Percentiles rank a stretch among this genome's conserved stretches.
phyloP scores from a whole-genome alignment of 176 grass and related monocot species.

The Raddia distichophylla region DNA sequence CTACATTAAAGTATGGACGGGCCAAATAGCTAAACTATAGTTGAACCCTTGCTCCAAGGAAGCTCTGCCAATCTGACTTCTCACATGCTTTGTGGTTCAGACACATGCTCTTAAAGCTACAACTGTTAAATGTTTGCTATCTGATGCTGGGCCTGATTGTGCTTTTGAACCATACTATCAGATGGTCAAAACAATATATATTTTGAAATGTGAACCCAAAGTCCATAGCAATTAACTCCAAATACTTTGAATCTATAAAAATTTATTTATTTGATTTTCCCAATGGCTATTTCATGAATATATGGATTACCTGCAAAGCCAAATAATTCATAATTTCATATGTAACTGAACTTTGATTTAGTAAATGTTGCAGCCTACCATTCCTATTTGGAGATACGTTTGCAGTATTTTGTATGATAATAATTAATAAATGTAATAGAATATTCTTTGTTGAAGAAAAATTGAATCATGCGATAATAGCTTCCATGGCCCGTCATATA shows the following conservation, averaged over 20 bases:
- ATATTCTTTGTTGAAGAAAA: not conserved
- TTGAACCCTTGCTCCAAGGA: too few relatives aligned
- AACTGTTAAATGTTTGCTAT: not conserved
- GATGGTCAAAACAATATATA: not conserved
- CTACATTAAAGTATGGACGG: too few relatives aligned
- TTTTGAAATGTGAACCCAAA: not conserved
- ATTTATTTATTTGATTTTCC: slow-evolving; percentile 24
- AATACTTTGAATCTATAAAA: slow-evolving; percentile 5
- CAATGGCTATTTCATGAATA: slow-evolving; percentile 9
- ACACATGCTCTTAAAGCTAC: slow-evolving; percentile 18
- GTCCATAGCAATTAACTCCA: slow-evolving; percentile 1
- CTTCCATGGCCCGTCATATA: not conserved
- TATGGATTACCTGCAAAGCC: not conserved
- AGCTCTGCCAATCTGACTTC: not conserved
- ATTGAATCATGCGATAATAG: not conserved
- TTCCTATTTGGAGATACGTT: not conserved
- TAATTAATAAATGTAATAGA: slow-evolving; percentile 1
- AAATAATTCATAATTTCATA: slow-evolving; percentile 15
- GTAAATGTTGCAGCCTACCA: not conserved
- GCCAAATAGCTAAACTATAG: too few relatives aligned
- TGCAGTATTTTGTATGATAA: slow-evolving; percentile 28
- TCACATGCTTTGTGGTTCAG: not conserved
- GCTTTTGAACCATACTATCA: not conserved
- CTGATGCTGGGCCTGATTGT: slow-evolving; percentile 5
- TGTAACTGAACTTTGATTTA: slow-evolving; percentile 17